Percentiles rank a stretch among this genome's conserved stretches.
Conservation (phyloP, 306 rosid genomes). For the Vigna reflexopilosa region DNA sequence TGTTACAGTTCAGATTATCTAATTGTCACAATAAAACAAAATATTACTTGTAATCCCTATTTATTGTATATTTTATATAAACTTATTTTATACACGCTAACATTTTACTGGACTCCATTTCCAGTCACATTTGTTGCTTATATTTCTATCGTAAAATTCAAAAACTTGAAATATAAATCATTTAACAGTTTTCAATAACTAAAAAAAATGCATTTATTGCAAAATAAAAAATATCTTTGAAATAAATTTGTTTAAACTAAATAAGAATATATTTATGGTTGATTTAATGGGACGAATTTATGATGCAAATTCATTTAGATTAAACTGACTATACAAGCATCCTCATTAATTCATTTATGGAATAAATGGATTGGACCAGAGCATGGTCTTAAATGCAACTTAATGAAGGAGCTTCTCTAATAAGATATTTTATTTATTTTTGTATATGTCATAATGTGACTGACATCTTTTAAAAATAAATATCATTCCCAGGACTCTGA, state of each 20-base stretch:
- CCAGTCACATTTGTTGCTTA: neutral
- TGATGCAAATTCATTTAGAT: neutral
- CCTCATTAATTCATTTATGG: neutral
- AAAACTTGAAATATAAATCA: neutral
- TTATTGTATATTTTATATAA: neutral
- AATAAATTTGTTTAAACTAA: neutral
- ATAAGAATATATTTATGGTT: constrained; percentile 3
- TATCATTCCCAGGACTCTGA: constrained; percentile 29
- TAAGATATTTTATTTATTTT: neutral
- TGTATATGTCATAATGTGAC: neutral
- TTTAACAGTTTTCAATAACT: neutral
- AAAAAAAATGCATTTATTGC: neutral
- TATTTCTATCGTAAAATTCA: neutral
- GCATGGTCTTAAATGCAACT: neutral
- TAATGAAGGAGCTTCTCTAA: neutral
- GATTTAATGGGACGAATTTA: neutral
- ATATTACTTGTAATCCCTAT: neutral
- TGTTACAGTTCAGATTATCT: neutral
- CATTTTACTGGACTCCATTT: neutral
- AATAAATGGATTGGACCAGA: neutral
- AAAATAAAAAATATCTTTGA: neutral
- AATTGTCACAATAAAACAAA: neutral
- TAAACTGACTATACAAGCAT: neutral
- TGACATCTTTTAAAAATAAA: constrained; percentile 17
- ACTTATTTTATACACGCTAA: too few species aligned